Evolutionary conservation across 148 eudicot species (phyloP).

Genomic region (Nyssa sinensis): DNA sequence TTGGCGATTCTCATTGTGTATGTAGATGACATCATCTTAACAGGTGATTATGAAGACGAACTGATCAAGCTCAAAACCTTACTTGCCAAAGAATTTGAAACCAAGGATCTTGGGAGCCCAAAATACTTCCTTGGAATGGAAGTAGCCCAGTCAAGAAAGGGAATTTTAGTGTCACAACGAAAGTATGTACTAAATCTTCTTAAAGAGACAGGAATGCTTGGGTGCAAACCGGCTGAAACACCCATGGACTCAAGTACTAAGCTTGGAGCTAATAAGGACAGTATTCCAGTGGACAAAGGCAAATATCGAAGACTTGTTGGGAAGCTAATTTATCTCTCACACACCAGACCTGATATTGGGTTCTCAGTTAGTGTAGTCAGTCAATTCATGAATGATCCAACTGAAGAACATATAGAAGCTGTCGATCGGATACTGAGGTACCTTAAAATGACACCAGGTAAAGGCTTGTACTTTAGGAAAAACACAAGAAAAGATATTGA

Average conservation of each 20-base stretch:
- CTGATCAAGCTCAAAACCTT: background rate
- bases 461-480: background rate
- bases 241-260: background rate
- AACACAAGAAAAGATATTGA: background rate
- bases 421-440: background rate
- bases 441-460: background rate
- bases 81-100: background rate
- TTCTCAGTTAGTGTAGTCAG: too few relatives aligned
- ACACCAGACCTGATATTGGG: too few relatives aligned
- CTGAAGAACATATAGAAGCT: background rate
- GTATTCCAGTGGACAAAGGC: too few relatives aligned
- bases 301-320: too few relatives aligned
- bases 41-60: background rate
- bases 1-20: conserved; percentile 1
- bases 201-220: background rate
- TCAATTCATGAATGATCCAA: too few relatives aligned
- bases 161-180: background rate
- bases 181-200: conserved; percentile 3
- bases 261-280: background rate
- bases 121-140: conserved; percentile 1
- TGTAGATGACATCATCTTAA: background rate
- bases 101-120: background rate
- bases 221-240: background rate
- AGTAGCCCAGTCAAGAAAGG: background rate
- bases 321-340: too few relatives aligned